Evolutionary conservation across 75 land plant genomes (phyloP).

Genomic region (Pseudotsuga menziesii): DNA sequence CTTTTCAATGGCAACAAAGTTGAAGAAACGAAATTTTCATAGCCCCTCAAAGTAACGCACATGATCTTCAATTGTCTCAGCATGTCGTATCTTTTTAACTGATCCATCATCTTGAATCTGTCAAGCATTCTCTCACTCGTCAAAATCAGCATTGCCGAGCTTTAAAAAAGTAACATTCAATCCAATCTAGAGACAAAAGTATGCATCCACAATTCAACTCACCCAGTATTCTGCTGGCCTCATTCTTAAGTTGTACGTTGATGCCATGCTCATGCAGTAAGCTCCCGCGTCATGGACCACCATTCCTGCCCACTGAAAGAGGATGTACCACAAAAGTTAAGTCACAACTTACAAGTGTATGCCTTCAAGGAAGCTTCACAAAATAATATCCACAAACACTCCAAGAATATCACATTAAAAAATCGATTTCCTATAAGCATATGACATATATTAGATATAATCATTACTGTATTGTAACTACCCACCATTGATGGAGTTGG

Average conservation of each 20-base stretch:
- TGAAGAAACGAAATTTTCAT: constrained; percentile 19
- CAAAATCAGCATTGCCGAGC: background rate
- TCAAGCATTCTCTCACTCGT: background rate
- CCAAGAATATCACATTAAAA: background rate
- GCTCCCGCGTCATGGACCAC: constrained; percentile 99
- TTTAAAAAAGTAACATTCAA: constrained; percentile 3
- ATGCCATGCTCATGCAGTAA: constrained; percentile 99
- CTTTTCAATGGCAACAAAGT: background rate
- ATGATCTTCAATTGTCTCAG: constrained; percentile 87
- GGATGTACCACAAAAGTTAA: constrained; percentile 3
- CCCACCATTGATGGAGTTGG: constrained; percentile 69
- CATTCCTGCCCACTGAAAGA: constrained; percentile 73
- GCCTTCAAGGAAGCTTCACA: background rate
- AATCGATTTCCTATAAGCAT: background rate
- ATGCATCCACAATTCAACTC: background rate
- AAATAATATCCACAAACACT: background rate
- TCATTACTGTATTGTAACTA: constrained; percentile 6
- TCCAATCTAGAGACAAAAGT: background rate
- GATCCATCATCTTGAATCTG: constrained; percentile 73
- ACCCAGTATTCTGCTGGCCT: constrained; percentile 99
- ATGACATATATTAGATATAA: background rate
- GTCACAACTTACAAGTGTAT: background rate
- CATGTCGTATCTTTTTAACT: constrained; percentile 70
- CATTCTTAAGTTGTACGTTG: constrained; percentile 98
- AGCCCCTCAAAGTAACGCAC: constrained; percentile 80